These are phyloP conservation scores for Neodidymelliopsis sp. DNA, from an alignment of 2,329 filamentous ascomycete species.

Conservation along the genomic window DNA sequence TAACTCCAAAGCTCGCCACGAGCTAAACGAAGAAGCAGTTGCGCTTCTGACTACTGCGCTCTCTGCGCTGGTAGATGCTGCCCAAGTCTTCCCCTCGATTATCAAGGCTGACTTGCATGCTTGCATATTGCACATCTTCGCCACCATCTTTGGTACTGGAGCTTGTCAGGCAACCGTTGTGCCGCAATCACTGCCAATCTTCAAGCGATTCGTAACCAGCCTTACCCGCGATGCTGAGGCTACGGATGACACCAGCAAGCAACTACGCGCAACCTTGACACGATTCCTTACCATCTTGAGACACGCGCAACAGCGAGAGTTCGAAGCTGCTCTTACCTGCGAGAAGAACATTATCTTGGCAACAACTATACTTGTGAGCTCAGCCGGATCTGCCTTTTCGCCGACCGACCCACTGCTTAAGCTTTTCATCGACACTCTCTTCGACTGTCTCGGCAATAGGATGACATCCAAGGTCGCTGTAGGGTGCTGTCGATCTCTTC, in stretches of 20 bases:
- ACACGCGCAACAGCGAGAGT: slow-evolving; percentile 77
- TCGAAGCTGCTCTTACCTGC: slow-evolving; percentile 79
- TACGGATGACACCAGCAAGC: slow-evolving; percentile 64
- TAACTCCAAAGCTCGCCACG: slow-evolving; percentile 66
- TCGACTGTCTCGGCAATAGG: slow-evolving; percentile 82
- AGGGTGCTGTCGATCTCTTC: slow-evolving; percentile 84
- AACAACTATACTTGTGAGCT: slow-evolving; percentile 86
- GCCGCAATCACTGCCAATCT: slow-evolving; percentile 86
- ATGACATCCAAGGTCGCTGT: slow-evolving; percentile 90
- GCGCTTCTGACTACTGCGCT: slow-evolving; percentile 80
- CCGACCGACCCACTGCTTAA: slow-evolving; percentile 77
- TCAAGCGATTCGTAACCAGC: slow-evolving; percentile 87
- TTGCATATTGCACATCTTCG: slow-evolving; percentile 96
- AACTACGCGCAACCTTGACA: slow-evolving; percentile 82
- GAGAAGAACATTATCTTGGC: slow-evolving; percentile 94
- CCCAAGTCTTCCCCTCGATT: slow-evolving; percentile 93
- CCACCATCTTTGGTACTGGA: slow-evolving; percentile 87
- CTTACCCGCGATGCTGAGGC: slow-evolving; percentile 61
- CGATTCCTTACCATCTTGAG: slow-evolving; percentile 83
- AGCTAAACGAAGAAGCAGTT: slow-evolving; percentile 87
- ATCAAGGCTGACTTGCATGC: slow-evolving; percentile 97
- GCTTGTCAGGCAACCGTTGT: slow-evolving; percentile 88
- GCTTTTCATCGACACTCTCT: slow-evolving; percentile 78
- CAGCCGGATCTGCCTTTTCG: slow-evolving; percentile 75
- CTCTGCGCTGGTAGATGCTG: slow-evolving; percentile 89